phyloP scores from a whole-genome alignment of 177 flowering plant species.

The Vitis hybrid region DNA sequence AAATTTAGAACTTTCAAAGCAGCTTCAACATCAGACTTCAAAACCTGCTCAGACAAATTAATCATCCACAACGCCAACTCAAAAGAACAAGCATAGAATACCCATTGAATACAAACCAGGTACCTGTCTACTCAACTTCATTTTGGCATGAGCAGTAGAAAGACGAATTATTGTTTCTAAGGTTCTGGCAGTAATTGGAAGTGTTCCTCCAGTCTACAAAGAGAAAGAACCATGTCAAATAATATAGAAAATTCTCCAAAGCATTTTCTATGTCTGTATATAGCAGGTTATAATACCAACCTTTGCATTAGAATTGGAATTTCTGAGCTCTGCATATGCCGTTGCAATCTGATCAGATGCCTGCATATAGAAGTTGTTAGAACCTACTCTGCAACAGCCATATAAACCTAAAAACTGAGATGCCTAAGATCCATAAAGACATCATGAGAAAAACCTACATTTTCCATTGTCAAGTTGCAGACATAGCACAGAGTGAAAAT shows the following conservation, averaged over 20 bases:
- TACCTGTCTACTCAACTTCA: slow-evolving; percentile 85
- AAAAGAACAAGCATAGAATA: not conserved
- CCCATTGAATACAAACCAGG: not conserved
- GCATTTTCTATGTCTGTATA: not conserved
- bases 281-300: slow-evolving; percentile 30
- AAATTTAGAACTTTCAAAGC: slow-evolving; percentile 91
- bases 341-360: slow-evolving; percentile 91
- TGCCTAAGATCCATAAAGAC: not conserved
- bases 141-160: slow-evolving; percentile 96
- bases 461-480: not conserved
- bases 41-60: slow-evolving; percentile 46
- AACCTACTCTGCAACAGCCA: not conserved
- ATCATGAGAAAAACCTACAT: not conserved
- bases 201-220: slow-evolving; percentile 85
- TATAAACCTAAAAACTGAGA: not conserved
- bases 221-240: slow-evolving; percentile 6
- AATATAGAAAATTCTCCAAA: not conserved
- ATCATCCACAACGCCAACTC: not conserved
- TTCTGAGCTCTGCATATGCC: slow-evolving; percentile 95
- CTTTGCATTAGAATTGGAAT: slow-evolving; percentile 69
- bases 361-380: slow-evolving; percentile 32
- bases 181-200: slow-evolving; percentile 96
- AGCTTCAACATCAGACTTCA: slow-evolving; percentile 86
- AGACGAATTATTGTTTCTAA: slow-evolving; percentile 94
- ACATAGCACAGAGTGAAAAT: not conserved